phyloP scores from a whole-genome alignment of 2,329 filamentous ascomycete species.

The Phaeosphaeria sp. region DNA sequence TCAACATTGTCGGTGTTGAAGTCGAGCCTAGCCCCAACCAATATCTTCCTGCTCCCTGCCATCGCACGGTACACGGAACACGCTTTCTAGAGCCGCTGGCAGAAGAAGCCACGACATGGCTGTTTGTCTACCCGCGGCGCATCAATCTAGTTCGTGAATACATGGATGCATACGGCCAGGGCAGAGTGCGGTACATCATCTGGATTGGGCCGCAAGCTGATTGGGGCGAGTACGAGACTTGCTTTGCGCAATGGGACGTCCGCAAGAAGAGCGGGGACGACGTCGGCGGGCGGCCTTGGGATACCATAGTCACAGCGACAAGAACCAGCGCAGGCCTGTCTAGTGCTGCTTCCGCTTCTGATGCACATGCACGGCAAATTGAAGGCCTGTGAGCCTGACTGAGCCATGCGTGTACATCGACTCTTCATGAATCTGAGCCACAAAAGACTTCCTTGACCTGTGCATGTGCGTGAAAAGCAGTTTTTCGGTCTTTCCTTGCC shows the following conservation, averaged over 20 bases:
- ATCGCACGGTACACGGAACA: constrained; percentile 54
- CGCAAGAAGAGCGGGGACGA: constrained; percentile 26
- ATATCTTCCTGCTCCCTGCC: constrained; percentile 52
- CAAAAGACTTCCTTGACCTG: too few species aligned
- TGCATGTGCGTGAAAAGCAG: too few species aligned
- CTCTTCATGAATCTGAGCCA: too few species aligned
- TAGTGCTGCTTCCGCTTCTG: not conserved
- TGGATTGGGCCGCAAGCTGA: constrained; percentile 55
- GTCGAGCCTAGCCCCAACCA: constrained; percentile 54
- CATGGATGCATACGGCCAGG: constrained; percentile 42
- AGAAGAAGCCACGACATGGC: constrained; percentile 52
- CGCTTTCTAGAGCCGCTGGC: constrained; percentile 54
- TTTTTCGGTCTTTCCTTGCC: too few species aligned
- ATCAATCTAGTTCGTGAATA: constrained; percentile 55
- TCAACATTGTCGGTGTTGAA: constrained; percentile 56
- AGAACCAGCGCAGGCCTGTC: not conserved
- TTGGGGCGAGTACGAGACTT: constrained; percentile 46
- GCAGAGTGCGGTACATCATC: constrained; percentile 44
- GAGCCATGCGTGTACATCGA: too few species aligned
- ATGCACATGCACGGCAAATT: not conserved
- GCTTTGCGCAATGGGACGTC: constrained; percentile 33
- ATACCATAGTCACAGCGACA: constrained; percentile 37
- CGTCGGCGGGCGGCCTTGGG: constrained; percentile 43
- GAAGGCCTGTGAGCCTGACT: too few species aligned
- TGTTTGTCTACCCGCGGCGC: constrained; percentile 63